phyloP scores from a whole-genome alignment of 176 grass and related monocot genomes.

The Aegilops umbellulata region DNA sequence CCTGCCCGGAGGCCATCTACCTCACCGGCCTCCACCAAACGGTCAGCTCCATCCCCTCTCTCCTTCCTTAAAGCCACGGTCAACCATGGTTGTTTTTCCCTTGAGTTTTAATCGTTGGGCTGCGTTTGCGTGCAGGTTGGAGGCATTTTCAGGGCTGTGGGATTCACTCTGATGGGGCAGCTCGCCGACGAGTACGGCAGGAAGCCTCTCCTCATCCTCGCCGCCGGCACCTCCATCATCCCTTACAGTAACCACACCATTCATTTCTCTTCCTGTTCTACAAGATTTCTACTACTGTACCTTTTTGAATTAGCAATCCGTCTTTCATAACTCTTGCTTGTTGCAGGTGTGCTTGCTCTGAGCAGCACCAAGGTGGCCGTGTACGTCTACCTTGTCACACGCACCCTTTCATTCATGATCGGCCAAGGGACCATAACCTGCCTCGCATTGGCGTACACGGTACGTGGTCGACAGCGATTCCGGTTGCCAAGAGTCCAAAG shows the following conservation, averaged over 20 bases:
- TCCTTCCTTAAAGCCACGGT: background rate
- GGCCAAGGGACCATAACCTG: constrained; percentile 84
- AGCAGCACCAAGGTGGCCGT: constrained; percentile 51
- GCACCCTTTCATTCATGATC: constrained; percentile 65
- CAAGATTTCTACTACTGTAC: background rate
- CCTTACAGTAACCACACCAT: constrained; percentile 52
- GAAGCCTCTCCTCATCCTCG: constrained; percentile 74
- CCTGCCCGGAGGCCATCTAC: constrained; percentile 78
- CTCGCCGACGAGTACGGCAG: constrained; percentile 78
- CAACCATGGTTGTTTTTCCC: background rate
- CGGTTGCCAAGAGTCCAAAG: background rate
- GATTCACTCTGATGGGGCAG: constrained; percentile 67
- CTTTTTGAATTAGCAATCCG: background rate
- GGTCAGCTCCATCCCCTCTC: constrained; percentile 7
- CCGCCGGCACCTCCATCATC: constrained; percentile 60
- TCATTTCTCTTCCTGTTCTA: background rate
- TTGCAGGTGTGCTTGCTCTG: constrained; percentile 69
- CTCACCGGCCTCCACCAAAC: constrained; percentile 82
- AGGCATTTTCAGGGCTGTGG: constrained; percentile 69
- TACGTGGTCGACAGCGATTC: background rate
- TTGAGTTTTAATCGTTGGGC: background rate
- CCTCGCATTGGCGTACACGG: constrained; percentile 72
- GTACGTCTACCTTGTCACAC: constrained; percentile 56
- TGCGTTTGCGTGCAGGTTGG: constrained; percentile 49
- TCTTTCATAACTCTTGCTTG: background rate